These are phyloP conservation scores for Poterioochromonas sp. DNA, from an alignment of 352 stramenopile genomes.

Conservation along the genomic window DNA sequence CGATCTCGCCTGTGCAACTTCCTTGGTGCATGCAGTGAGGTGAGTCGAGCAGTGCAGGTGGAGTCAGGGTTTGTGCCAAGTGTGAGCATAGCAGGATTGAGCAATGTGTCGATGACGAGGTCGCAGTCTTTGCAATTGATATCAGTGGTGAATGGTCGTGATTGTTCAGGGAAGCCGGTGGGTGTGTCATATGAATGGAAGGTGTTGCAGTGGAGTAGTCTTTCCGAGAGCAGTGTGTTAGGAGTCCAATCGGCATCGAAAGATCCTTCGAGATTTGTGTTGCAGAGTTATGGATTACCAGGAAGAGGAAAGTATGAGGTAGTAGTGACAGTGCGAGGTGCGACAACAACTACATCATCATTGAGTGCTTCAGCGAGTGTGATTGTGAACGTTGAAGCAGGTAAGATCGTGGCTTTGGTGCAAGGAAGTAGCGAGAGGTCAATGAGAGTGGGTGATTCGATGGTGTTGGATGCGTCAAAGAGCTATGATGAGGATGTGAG, in stretches of 20 bases:
- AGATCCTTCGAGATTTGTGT: not conserved
- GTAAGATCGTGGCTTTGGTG: not conserved
- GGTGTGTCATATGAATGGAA: not conserved
- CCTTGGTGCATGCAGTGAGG: not conserved
- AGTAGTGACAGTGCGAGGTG: not conserved
- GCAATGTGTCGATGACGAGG: not conserved
- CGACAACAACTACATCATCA: not conserved
- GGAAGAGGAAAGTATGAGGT: not conserved
- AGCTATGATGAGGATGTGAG: conserved; percentile 4
- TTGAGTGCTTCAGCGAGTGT: not conserved
- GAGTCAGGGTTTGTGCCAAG: not conserved
- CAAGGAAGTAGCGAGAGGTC: not conserved
- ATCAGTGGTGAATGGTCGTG: not conserved
- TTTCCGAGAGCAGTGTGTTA: too few relatives aligned
- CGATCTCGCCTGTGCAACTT: conserved; percentile 20
- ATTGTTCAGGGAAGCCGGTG: not conserved
- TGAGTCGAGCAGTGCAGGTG: not conserved
- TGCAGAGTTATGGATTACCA: not conserved
- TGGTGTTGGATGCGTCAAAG: not conserved
- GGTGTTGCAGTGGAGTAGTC: too few relatives aligned
- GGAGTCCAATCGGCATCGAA: not conserved
- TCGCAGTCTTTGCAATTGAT: not conserved
- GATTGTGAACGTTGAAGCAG: not conserved
- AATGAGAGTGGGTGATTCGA: not conserved
- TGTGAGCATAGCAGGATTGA: not conserved